These are phyloP conservation scores for Leishmania mexicana DNA, from an alignment of 208 protist species.

Conservation along the genomic window DNA sequence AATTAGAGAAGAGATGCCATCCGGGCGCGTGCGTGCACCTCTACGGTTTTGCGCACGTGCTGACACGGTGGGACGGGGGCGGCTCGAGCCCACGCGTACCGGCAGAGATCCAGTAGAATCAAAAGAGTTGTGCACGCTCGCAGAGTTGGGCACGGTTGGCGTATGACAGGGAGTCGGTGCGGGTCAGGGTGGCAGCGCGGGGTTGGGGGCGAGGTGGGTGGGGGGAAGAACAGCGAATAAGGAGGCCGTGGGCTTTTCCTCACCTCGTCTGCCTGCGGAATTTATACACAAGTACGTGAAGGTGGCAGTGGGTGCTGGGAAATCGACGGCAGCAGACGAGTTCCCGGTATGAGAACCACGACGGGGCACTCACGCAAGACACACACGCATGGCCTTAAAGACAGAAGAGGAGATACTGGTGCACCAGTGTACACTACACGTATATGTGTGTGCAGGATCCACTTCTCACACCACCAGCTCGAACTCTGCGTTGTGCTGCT, in stretches of 20 bases:
- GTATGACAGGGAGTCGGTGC: not conserved
- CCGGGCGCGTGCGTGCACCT: not conserved
- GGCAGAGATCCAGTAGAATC: not conserved
- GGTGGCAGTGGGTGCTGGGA: not conserved
- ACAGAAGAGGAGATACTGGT: not conserved
- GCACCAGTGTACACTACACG: not conserved
- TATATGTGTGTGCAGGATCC: not conserved
- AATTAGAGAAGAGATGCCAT: not conserved
- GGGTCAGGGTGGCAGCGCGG: not conserved
- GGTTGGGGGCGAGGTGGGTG: not conserved
- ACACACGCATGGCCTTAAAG: not conserved
- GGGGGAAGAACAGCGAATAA: not conserved
- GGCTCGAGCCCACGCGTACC: not conserved
- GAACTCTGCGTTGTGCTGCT: slow-evolving; percentile 39
- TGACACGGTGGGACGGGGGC: not conserved
- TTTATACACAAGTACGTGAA: not conserved
- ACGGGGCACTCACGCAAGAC: not conserved
- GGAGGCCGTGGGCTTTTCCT: not conserved
- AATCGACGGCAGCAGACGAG: not conserved
- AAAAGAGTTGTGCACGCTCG: not conserved
- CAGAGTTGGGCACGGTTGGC: not conserved
- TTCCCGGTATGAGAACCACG: not conserved
- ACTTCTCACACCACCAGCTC: slow-evolving; percentile 21
- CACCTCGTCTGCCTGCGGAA: not conserved
- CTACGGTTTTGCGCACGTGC: not conserved